Percentiles rank a stretch among this genome's conserved stretches.
These are phyloP conservation scores for Annulohypoxylon nitens DNA, from an alignment of 495 filamentous ascomycete genomes.

Conservation along the genomic window DNA sequence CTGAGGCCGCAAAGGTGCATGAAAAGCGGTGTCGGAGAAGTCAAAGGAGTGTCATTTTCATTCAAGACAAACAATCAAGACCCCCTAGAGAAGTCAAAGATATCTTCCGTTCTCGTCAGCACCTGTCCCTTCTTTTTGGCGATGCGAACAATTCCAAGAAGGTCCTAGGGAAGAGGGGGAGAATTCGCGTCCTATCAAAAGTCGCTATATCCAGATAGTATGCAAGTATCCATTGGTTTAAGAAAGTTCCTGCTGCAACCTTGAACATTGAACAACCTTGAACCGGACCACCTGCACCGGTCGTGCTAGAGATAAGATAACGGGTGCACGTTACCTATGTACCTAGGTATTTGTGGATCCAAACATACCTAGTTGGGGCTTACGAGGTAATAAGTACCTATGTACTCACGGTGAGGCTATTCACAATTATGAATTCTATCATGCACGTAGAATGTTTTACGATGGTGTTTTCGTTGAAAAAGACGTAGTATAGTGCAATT, in stretches of 20 bases:
- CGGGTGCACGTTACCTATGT: neutral
- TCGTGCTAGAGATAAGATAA: constrained; percentile 9
- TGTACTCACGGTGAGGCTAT: neutral
- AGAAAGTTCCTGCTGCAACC: neutral
- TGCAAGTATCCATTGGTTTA: neutral
- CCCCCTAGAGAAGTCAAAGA: constrained; percentile 44
- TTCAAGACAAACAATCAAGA: constrained; percentile 37
- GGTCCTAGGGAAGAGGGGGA: constrained; percentile 20
- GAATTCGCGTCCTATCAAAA: constrained; percentile 31
- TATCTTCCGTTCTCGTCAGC: constrained; percentile 49
- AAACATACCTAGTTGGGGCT: neutral
- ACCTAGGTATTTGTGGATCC: neutral
- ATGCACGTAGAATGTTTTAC: neutral
- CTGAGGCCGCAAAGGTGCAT: constrained; percentile 36
- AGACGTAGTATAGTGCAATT: neutral
- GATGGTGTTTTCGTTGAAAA: neutral
- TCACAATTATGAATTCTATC: neutral
- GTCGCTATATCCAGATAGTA: neutral
- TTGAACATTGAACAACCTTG: neutral
- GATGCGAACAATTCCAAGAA: constrained; percentile 36
- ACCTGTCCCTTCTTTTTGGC: constrained; percentile 32
- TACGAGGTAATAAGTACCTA: neutral
- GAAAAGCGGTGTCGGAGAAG: constrained; percentile 36
- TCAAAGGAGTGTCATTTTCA: constrained; percentile 53
- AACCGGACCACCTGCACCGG: neutral